Evolutionary conservation across 1,139 yeast genomes (phyloP), one percentile per base, ranked within the genome.

Genomic region (Dujonia santamariae): DNA sequence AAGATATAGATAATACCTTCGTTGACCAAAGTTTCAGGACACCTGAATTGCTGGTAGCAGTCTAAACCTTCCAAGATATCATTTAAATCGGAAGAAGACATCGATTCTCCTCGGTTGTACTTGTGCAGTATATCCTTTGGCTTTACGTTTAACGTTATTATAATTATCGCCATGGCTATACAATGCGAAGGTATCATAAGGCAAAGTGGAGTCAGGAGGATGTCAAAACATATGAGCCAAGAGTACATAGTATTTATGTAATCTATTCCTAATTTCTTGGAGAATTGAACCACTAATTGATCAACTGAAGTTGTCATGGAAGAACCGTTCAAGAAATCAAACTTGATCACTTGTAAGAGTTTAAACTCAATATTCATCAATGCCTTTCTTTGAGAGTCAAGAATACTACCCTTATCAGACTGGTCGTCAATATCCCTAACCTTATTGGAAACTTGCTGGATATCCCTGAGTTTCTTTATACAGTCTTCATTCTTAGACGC

Each of bases 401-500:
- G 44, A 7, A 18, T 9, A 11, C 19, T 19, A 4, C 16, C 18
- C 14, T 17, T 26, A 7, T 32, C 19, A n/a, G 29, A 32, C 7
- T 24, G 26, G 19, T 28, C 37, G 15, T 28, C 37, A 3, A 31
- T 36, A 30, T 26, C 35, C 38, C 72, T 51, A 26, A 67, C 40
- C 42, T 62, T 65, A 44, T 67, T 67, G n/a, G 67, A 66, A 9
- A 63, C 63, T 2, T 48, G 36, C 31, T 83, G 72, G 9, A 76
- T 65, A 35, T 85, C 92, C 39, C 78, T 67, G 13, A 84, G 60
- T 48, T 85, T 84, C 56, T 90, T 90, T 26, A 90, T 81, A 28
- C 95, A 88, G 53, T 90, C 97, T 51, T 87, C 96, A 46, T 81
- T 79, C 55, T 92, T 90, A 29, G 84, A 70, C 3, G 97, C 86